These are phyloP conservation scores for Tricholomella constricta DNA, from an alignment of 768 basidiomycete genomes.

Conservation along the genomic window DNA sequence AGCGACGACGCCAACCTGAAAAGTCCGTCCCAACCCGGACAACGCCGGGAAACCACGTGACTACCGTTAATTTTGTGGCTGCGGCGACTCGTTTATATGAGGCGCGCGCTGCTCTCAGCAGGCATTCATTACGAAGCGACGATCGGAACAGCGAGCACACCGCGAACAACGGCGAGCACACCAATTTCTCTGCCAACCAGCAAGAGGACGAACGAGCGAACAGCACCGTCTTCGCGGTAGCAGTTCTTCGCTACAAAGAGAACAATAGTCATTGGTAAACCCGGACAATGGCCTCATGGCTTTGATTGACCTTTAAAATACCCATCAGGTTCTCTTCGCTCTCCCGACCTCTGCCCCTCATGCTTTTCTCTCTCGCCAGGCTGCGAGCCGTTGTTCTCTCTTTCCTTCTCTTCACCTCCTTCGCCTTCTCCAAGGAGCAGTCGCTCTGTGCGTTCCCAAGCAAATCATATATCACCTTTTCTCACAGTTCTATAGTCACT, in stretches of 20 bases:
- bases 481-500: slow-evolving; percentile 54
- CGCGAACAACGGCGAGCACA: neutral
- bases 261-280: slow-evolving; percentile 16
- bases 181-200: neutral
- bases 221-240: neutral
- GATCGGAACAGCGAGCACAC: neutral
- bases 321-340: slow-evolving; percentile 1
- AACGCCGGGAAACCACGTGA: slow-evolving; percentile 20
- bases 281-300: slow-evolving; percentile 16
- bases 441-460: slow-evolving; percentile 55
- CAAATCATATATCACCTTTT: slow-evolving; percentile 1
- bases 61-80: neutral
- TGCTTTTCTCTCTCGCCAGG: slow-evolving; percentile 75
- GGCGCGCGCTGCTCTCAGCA: neutral
- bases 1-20: slow-evolving; percentile 25
- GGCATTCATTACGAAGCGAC: neutral
- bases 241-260: slow-evolving; percentile 7
- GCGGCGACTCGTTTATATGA: neutral
- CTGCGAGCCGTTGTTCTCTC: slow-evolving; percentile 59
- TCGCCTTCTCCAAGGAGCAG: slow-evolving; percentile 51
- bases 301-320: slow-evolving; percentile 1
- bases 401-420: slow-evolving; percentile 37
- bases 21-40: slow-evolving; percentile 15
- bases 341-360: slow-evolving; percentile 40
- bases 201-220: neutral